Evolutionary conservation across 805 yeast species (phyloP).

Genomic region (Myxozyma neotropica): DNA sequence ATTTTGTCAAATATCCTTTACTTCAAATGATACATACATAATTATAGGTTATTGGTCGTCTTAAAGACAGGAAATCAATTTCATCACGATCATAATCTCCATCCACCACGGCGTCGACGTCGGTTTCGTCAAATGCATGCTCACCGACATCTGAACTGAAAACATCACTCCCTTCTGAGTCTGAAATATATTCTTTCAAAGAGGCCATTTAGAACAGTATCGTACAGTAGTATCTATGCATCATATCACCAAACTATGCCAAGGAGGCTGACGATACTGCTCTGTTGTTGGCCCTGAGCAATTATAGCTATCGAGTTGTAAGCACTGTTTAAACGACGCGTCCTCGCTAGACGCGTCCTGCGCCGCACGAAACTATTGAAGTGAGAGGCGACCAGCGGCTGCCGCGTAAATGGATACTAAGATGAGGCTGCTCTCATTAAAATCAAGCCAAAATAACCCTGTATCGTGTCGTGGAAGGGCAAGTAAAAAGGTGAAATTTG

Average conservation of each 20-base stretch:
- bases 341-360: no score
- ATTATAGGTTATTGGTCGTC: background rate
- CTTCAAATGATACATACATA: background rate
- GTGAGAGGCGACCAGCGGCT: no score
- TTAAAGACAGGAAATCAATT: slow-evolving; percentile 11
- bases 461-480: no score
- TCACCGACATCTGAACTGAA: slow-evolving; percentile 5
- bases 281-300: no score
- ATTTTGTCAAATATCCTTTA: background rate
- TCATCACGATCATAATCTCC: slow-evolving; percentile 13
- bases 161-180: slow-evolving; percentile 28
- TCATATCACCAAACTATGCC: background rate
- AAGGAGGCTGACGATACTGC: no score
- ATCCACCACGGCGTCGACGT: background rate
- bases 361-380: no score
- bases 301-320: no score
- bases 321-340: no score
- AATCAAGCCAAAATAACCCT: no score
- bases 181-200: slow-evolving; percentile 25
- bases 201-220: slow-evolving; percentile 19
- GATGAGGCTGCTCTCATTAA: no score
- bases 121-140: background rate
- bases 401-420: no score
- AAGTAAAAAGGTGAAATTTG: no score
- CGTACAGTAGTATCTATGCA: background rate